Evolutionary conservation across 371 early-diverging fungal species (phyloP).

Genomic region (Dinochytrium kinnereticum): DNA sequence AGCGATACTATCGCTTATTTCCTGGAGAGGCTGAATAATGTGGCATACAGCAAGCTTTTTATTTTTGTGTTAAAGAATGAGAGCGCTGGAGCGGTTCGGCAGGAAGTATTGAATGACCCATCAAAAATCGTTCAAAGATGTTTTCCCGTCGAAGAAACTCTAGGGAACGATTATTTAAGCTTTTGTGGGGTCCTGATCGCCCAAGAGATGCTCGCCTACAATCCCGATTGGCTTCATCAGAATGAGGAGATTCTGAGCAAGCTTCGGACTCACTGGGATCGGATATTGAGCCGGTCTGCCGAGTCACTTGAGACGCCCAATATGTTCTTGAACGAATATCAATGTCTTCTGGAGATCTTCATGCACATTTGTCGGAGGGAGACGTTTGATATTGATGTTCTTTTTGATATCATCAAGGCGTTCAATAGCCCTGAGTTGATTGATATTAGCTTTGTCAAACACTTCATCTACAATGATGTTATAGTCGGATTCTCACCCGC

Average conservation of each 20-base stretch:
- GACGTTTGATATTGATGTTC: conserved; percentile 69
- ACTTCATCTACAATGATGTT: conserved; percentile 74
- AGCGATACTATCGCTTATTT: conserved; percentile 87
- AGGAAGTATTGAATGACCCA: conserved; percentile 68
- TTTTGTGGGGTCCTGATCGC: conserved; percentile 67
- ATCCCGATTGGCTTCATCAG: conserved; percentile 67
- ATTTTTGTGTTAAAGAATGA: conserved; percentile 67
- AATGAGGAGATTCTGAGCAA: conserved; percentile 25
- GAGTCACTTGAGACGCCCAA: conserved; percentile 49
- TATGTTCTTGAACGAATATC: conserved; percentile 46
- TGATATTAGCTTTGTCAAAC: conserved; percentile 72
- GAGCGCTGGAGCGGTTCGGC: conserved; percentile 69
- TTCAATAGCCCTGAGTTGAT: conserved; percentile 74
- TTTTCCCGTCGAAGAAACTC: conserved; percentile 42
- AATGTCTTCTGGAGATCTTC: conserved; percentile 72
- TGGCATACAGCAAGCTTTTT: conserved; percentile 69
- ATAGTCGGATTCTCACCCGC: conserved; percentile 61
- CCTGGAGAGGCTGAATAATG: conserved; percentile 67
- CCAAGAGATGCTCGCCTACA: conserved; percentile 59
- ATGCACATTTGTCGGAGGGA: conserved; percentile 59
- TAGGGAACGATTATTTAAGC: neutral
- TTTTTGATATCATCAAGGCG: conserved; percentile 79
- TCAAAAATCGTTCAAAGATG: conserved; percentile 64
- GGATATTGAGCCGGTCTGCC: conserved; percentile 12
- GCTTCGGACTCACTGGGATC: conserved; percentile 36